phyloP scores from a whole-genome alignment of 164 flowering plant species.

The Stephania japonica region DNA sequence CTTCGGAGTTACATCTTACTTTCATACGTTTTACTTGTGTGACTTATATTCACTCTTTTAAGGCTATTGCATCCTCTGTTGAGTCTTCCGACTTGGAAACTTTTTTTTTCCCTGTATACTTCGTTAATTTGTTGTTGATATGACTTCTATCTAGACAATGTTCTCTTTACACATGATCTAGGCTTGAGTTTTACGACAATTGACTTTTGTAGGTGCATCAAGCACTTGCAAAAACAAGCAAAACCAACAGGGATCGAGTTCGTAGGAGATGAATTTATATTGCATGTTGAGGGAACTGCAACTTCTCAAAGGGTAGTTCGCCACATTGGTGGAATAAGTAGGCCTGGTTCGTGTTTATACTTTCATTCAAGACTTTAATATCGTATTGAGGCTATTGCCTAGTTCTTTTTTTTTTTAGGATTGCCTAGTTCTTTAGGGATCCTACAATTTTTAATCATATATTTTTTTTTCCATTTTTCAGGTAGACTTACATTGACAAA shows the following conservation, averaged over 20 bases:
- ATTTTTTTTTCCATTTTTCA: conserved; percentile 21
- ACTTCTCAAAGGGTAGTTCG: conserved; percentile 76
- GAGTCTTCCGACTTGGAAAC: no score
- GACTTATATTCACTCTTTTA: neutral
- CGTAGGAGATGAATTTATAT: conserved; percentile 69
- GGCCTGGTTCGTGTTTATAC: conserved; percentile 63
- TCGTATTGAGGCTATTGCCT: no score
- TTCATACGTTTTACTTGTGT: neutral
- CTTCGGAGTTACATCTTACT: neutral
- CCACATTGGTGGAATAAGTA: conserved; percentile 79
- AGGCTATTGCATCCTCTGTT: no score
- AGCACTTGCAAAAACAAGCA: conserved; percentile 62
- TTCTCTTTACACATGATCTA: neutral
- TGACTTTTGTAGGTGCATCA: conserved; percentile 44
- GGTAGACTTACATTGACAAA: conserved; percentile 90
- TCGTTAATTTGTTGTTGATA: no score
- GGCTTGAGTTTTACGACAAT: conserved; percentile 1
- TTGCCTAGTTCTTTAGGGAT: no score
- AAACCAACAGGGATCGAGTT: conserved; percentile 58
- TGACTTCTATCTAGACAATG: no score
- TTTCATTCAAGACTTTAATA: neutral
- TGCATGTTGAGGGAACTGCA: conserved; percentile 92
- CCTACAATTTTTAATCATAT: no score
- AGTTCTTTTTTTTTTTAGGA: no score
- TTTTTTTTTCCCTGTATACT: no score